phyloP scores from a whole-genome alignment of 2,329 filamentous ascomycete species.

The Alternaria hordeiaustralica region DNA sequence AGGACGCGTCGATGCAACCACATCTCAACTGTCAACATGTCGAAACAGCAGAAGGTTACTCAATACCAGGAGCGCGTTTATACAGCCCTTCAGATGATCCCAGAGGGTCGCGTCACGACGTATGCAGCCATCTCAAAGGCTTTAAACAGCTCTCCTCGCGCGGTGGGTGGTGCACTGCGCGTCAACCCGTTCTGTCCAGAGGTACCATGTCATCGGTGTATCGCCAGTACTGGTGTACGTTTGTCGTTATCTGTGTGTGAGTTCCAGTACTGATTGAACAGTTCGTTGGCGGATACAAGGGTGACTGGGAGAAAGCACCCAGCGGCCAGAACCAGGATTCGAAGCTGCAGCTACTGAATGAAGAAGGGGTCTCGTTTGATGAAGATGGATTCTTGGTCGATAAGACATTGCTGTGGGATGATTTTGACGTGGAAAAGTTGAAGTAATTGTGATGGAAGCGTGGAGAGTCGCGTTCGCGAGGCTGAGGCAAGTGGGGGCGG shows the following conservation, averaged over 20 bases:
- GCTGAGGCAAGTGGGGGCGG: constrained; percentile 25
- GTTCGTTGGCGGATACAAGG: constrained; percentile 72
- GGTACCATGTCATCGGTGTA: constrained; percentile 81
- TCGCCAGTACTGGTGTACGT: constrained; percentile 72
- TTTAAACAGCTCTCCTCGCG: constrained; percentile 73
- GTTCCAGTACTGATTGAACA: constrained; percentile 15
- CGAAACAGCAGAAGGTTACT: constrained; percentile 38
- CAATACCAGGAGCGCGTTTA: constrained; percentile 63
- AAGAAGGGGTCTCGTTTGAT: constrained; percentile 71
- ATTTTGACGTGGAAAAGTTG: constrained; percentile 45
- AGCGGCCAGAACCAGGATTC: constrained; percentile 68
- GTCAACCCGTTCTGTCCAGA: constrained; percentile 82
- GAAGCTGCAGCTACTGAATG: constrained; percentile 66
- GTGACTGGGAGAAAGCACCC: constrained; percentile 67
- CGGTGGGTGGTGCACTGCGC: constrained; percentile 78
- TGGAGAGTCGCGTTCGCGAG: constrained; percentile 3
- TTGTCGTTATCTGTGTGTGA: background rate
- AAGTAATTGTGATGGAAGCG: constrained; percentile 12
- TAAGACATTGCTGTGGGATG: constrained; percentile 52
- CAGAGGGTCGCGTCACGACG: constrained; percentile 75
- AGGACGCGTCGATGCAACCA: background rate
- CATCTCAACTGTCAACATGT: constrained; percentile 14
- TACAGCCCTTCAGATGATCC: constrained; percentile 76
- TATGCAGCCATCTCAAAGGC: constrained; percentile 75
- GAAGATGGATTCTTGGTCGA: constrained; percentile 65